These are phyloP conservation scores for Polygonum maritimum DNA, from an alignment of 148 eudicot genomes.

Conservation along the genomic window DNA sequence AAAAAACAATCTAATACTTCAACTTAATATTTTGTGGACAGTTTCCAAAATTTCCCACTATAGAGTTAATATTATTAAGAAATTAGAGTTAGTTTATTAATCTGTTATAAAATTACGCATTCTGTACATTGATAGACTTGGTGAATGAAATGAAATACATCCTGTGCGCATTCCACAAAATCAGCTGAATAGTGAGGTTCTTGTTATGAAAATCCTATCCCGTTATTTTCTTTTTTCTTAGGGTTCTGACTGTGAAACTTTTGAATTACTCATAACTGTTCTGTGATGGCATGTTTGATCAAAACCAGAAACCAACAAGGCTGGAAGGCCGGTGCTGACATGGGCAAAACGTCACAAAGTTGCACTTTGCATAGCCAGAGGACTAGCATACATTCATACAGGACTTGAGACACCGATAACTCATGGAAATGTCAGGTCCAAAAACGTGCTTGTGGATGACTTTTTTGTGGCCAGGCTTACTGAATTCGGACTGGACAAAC, in stretches of 20 bases:
- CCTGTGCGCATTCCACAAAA: too few relatives aligned
- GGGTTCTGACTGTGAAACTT: background rate
- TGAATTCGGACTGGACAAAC: constrained; percentile 70
- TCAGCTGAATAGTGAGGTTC: too few relatives aligned
- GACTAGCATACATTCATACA: constrained; percentile 74
- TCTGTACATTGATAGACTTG: too few relatives aligned
- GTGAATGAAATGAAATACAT: too few relatives aligned
- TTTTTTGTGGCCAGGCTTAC: constrained; percentile 81
- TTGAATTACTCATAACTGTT: background rate
- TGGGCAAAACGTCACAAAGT: constrained; percentile 93
- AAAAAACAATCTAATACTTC: too few relatives aligned
- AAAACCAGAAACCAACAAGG: constrained; percentile 58
- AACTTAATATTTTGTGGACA: too few relatives aligned
- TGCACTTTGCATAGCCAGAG: constrained; percentile 81
- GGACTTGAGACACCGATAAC: constrained; percentile 75
- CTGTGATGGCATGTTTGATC: constrained; percentile 6
- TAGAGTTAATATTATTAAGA: too few relatives aligned
- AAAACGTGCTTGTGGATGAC: constrained; percentile 71
- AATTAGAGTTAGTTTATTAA: too few relatives aligned
- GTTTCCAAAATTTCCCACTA: too few relatives aligned
- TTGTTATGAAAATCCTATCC: too few relatives aligned
- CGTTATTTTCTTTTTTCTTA: too few relatives aligned
- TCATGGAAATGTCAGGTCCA: constrained; percentile 76
- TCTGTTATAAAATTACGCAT: too few relatives aligned
- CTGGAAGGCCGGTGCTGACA: constrained; percentile 68